Conservation (phyloP, 495 filamentous ascomycete species). For the Podospora comata region DNA sequence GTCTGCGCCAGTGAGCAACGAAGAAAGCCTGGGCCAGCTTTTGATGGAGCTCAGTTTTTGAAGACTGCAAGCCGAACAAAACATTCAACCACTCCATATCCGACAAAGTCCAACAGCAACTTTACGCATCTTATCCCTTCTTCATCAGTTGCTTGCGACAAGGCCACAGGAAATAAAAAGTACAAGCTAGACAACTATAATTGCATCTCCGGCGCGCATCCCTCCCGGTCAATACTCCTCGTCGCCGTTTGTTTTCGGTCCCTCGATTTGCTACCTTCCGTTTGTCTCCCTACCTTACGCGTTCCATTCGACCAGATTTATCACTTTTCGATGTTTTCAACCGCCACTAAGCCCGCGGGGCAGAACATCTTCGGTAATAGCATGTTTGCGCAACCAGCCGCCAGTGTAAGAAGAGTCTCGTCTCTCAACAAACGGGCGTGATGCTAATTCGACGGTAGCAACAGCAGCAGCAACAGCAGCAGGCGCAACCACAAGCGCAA, state of each 20-base stretch:
- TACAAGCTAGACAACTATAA: background rate
- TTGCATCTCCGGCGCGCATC: background rate
- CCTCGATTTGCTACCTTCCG: background rate
- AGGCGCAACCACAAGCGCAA: constrained; percentile 34
- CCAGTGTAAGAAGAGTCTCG: constrained; percentile 19
- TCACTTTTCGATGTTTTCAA: constrained; percentile 20
- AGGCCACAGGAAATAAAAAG: background rate
- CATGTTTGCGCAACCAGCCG: constrained; percentile 28
- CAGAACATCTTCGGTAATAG: constrained; percentile 27
- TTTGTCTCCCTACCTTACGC: constrained; percentile 2
- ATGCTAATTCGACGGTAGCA: constrained; percentile 20
- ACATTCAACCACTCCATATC: background rate
- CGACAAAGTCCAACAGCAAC: constrained; percentile 4
- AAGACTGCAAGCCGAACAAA: background rate
- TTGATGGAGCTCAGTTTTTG: constrained; percentile 11
- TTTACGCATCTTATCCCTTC: background rate
- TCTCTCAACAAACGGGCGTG: background rate
- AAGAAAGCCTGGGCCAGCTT: background rate
- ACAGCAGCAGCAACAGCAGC: constrained; percentile 36
- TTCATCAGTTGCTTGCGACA: background rate
- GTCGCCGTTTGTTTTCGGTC: background rate
- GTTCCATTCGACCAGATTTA: background rate
- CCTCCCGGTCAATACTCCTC: background rate
- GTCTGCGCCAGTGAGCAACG: background rate
- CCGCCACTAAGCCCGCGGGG: constrained; percentile 23